A percentile compares a stretch with the other conserved stretches of the same genome.
Evolutionary conservation across 352 stramenopile species (phyloP).

Genomic region (Phytopythium aichiense): DNA sequence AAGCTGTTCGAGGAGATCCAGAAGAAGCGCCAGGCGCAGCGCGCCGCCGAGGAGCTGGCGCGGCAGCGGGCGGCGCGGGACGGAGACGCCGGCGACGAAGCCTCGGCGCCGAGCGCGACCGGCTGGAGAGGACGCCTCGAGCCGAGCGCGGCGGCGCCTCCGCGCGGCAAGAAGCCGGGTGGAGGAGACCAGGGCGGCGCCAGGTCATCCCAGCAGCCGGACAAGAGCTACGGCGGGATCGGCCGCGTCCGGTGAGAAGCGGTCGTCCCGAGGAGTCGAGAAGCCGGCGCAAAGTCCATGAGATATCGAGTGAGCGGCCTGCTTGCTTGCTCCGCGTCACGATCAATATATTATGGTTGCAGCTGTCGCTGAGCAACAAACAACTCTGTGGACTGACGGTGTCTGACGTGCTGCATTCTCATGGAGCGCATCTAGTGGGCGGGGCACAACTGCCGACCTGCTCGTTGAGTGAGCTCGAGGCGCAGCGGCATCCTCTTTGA

Average conservation of each 20-base stretch:
- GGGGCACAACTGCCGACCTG: too few species aligned
- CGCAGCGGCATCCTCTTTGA: too few species aligned
- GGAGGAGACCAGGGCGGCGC: slow-evolving; percentile 7
- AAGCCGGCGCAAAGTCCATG: too few species aligned
- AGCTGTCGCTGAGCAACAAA: background rate
- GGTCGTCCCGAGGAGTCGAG: background rate
- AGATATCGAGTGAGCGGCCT: background rate
- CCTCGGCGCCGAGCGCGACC: slow-evolving; percentile 34
- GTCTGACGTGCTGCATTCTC: background rate
- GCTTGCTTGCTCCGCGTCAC: background rate
- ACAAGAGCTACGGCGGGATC: slow-evolving; percentile 58
- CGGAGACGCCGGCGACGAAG: slow-evolving; percentile 9
- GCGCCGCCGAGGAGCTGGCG: slow-evolving; percentile 27
- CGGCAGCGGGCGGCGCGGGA: slow-evolving; percentile 20
- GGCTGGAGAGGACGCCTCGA: slow-evolving; percentile 67
- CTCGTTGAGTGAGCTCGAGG: too few species aligned
- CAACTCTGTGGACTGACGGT: background rate
- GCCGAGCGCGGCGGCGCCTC: slow-evolving; percentile 21
- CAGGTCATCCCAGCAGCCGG: slow-evolving; percentile 13
- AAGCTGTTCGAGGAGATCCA: slow-evolving; percentile 49
- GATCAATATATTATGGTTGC: background rate
- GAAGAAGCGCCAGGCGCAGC: slow-evolving; percentile 28
- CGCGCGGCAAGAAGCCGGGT: slow-evolving; percentile 7
- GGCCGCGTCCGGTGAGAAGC: slow-evolving; percentile 38
- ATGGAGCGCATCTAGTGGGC: too few species aligned